Evolutionary conservation across 2,329 filamentous ascomycete genomes (phyloP).

Genomic region (Hortaea sp.): DNA sequence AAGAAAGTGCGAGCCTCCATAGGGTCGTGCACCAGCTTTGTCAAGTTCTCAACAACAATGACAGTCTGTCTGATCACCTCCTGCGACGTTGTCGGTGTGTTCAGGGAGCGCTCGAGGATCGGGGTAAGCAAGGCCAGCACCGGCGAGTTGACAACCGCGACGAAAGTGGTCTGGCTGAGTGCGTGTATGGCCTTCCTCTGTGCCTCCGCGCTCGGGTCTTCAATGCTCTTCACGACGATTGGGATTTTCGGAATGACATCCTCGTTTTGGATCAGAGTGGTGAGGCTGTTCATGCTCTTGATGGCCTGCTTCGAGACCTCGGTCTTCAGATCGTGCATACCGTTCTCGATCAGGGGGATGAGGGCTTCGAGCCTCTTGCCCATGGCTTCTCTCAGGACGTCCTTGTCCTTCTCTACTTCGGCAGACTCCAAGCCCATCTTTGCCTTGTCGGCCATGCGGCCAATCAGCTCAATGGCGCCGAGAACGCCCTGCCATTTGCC

Average conservation of each 20-base stretch:
- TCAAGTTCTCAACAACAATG: slow-evolving; percentile 95
- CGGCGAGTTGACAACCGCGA: slow-evolving; percentile 88
- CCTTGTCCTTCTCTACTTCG: slow-evolving; percentile 79
- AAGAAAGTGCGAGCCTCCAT: slow-evolving; percentile 91
- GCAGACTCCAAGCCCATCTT: slow-evolving; percentile 74
- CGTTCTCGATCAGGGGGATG: slow-evolving; percentile 81
- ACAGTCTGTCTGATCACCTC: slow-evolving; percentile 93
- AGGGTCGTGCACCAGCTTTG: slow-evolving; percentile 92
- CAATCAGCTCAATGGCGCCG: slow-evolving; percentile 71
- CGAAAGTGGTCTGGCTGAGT: slow-evolving; percentile 95
- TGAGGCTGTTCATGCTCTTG: slow-evolving; percentile 84
- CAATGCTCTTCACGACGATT: slow-evolving; percentile 87
- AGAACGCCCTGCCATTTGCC: slow-evolving; percentile 98
- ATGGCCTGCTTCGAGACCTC: slow-evolving; percentile 82
- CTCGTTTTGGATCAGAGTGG: slow-evolving; percentile 86
- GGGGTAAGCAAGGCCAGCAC: slow-evolving; percentile 91
- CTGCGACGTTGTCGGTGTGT: slow-evolving; percentile 81
- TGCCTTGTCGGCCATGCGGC: slow-evolving; percentile 91
- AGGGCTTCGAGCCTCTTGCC: slow-evolving; percentile 75
- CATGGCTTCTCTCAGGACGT: slow-evolving; percentile 82
- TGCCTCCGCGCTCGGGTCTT: slow-evolving; percentile 78
- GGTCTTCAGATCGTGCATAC: slow-evolving; percentile 92
- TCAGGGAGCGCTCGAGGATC: slow-evolving; percentile 85
- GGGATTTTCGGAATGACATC: slow-evolving; percentile 89
- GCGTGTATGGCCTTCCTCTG: slow-evolving; percentile 95